Conservation (phyloP, 768 basidiomycete genomes). For the Boletus rubroflammeus region DNA sequence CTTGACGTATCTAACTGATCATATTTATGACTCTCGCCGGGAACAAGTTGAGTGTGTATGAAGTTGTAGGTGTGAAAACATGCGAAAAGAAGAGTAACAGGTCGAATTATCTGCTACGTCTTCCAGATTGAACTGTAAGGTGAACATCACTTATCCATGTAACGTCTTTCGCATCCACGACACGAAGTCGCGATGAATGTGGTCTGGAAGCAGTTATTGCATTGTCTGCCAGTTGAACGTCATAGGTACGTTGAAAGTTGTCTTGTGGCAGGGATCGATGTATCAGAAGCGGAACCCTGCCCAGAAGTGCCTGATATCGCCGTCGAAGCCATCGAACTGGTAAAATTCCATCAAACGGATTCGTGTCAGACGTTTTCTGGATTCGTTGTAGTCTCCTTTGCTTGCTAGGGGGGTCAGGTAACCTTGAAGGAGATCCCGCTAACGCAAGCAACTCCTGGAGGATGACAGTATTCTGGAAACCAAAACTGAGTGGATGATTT, state of each 20-base stretch:
- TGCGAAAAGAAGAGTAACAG: neutral
- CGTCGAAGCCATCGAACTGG: constrained; percentile 38
- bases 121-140: neutral
- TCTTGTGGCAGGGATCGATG: constrained; percentile 20
- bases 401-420: constrained; percentile 32
- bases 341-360: constrained; percentile 17
- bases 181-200: constrained; percentile 19
- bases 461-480: constrained; percentile 41
- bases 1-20: constrained; percentile 20
- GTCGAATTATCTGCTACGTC: neutral
- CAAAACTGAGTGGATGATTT: constrained; percentile 32
- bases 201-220: constrained; percentile 23
- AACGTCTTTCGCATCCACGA: constrained; percentile 30
- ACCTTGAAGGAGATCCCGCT: constrained; percentile 34
- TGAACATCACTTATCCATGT: constrained; percentile 32
- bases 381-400: constrained; percentile 1
- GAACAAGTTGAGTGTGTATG: neutral
- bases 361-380: neutral
- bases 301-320: constrained; percentile 59
- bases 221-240: constrained; percentile 31
- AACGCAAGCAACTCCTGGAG: constrained; percentile 46
- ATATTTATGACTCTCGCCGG: constrained; percentile 6
- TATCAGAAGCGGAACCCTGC: constrained; percentile 53
- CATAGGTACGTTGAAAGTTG: constrained; percentile 19
- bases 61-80: neutral